Base-by-base conservation (phyloP, 148 eudicot species). In the Chenopodium quinoa region DNA sequence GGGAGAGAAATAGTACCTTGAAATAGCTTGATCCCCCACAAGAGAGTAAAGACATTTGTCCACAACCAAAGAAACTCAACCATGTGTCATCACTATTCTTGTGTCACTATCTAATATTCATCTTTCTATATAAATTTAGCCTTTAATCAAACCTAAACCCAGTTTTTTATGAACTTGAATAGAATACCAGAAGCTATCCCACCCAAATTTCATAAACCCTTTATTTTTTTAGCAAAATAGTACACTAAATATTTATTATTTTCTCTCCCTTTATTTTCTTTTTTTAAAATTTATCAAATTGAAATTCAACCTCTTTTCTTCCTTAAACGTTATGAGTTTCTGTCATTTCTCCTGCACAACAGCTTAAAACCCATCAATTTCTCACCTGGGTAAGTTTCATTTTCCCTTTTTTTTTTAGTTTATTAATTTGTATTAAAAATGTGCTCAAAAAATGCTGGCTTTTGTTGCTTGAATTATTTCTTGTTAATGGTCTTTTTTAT, bases 31-130 rank as follows among this genome's bases (percentile, higher is more conserved):
- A 50, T 2, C 12, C 19, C 63, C 27, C 67, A 64, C 67, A 64
- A 22, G 29, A 64, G 22, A 58, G 63, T 58, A 14, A 58, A 58
- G 10, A 66, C 31, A 10, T 23, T 66, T 70, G 50, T 71, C 17
- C 22, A 73, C 58, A 73, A 44, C 76, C 76, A 73, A 73, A 47
- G 9, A 73, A 73, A 73, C 32, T 1, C 32, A 47, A 47, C 11
- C 76, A 48, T 13, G 60, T 73, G 76, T 73, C 76, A 73, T 73
- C 76, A 73, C 76, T n/a, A 47, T 11, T 44, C 75, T 44, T 29
- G 56, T 46, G 54, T 22, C 27, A 73, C 60, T 73, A 32, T 48
- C 46, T 20, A 13, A 1, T 69, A 37, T 2, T 37, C 74, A 71
- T 44, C 46, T 7, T 14, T 13, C 44, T 40, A 40, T 37, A 37